These are phyloP conservation scores for Tetrahymena elliotti DNA, from an alignment of 73 alveolate genomes.

Conservation along the genomic window DNA sequence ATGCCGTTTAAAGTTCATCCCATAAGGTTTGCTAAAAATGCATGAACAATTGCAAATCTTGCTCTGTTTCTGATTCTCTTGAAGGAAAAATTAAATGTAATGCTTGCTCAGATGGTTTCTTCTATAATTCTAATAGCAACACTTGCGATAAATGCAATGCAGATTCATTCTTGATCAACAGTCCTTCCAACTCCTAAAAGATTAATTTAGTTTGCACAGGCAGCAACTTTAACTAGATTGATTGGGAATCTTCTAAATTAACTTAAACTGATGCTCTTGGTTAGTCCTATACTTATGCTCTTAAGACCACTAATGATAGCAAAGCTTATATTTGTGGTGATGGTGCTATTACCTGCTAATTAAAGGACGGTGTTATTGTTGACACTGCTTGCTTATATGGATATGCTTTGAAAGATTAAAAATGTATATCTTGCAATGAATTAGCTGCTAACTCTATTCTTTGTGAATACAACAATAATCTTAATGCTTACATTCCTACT, in stretches of 20 bases:
- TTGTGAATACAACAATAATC: neutral
- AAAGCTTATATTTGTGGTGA: neutral
- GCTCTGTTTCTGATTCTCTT: neutral
- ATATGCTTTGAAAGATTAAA: neutral
- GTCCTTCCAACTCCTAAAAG: neutral
- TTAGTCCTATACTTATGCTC: neutral
- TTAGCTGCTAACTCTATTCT: neutral
- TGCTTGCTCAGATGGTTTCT: neutral
- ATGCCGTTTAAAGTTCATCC: neutral
- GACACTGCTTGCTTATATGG: neutral
- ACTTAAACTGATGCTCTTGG: neutral
- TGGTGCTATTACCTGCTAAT: neutral
- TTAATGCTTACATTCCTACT: neutral
- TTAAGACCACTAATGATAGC: neutral
- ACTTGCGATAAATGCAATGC: neutral
- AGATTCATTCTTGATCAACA: neutral
- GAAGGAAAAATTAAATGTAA: neutral
- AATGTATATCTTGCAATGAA: neutral
- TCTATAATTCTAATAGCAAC: neutral
- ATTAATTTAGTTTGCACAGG: neutral
- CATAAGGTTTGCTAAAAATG: neutral
- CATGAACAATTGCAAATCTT: neutral
- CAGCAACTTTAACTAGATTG: neutral
- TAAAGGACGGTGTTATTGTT: neutral
- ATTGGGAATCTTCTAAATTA: neutral